Base-by-base conservation (phyloP, 2,329 filamentous ascomycete species). In the Trichoderma citrinoviride region DNA sequence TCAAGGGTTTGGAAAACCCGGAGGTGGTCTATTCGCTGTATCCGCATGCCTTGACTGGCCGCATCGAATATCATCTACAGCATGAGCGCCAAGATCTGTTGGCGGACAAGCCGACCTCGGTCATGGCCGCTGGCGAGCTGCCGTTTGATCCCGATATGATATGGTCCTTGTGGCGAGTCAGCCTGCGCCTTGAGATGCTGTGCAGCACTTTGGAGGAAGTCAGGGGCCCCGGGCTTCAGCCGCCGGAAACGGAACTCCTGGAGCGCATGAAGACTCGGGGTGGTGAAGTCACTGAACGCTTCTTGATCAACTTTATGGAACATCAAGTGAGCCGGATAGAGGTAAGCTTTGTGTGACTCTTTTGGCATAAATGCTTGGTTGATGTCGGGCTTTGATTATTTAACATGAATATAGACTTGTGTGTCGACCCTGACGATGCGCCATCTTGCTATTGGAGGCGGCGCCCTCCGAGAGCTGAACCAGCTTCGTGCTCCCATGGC, bases 1-100 rank as follows among this genome's bases (percentile, higher is more conserved):
- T 99, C 64, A 99, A 99, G 79, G 95, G 95, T 33, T 87, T 99
- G 14, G 95, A 99, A 77, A 99, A 99, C 74, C 94, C 95, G 0
- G 95, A 99, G 76, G 90, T 93, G 67, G 90, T 99, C 70, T 98
- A 97, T 78, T 88, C 96, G 65, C 90, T 99, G 75, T 99, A 97
- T 75, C 94, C 95, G 2, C 93, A 97, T 75, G 87, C 90, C 0
- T 85, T 99, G 37, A 87, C 91, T 14, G 92, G 92, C 44, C 90
- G 95, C 67, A 88, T 93, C 66, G 85, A 90, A 15, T 84, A 89
- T 43, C 91, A 93, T 69, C 79, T 79, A 68, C 79, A 81, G 54
- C 79, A 82, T 65, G 78, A 84, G 68, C 75, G 75, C 27, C 74
- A 75, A 37, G 76, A 76, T 7, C 77, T 84, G 69, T 78, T 77